These are phyloP conservation scores for Aphanomyces euteiches DNA, from an alignment of 352 stramenopile genomes.

Conservation along the genomic window DNA sequence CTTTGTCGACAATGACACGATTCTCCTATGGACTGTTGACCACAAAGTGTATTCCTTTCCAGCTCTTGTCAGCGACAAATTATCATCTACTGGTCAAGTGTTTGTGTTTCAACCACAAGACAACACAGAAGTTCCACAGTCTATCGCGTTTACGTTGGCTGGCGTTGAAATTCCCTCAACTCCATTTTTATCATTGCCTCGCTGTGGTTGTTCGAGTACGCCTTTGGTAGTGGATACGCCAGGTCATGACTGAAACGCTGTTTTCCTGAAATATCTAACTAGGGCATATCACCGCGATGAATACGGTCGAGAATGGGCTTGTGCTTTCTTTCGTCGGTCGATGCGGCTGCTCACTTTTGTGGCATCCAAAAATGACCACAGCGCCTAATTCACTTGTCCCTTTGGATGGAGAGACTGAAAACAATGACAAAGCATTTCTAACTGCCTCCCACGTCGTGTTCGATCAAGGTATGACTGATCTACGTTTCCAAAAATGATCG, in stretches of 20 bases:
- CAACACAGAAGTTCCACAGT: conserved; percentile 7
- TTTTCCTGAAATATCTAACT: not conserved
- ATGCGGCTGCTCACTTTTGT: conserved; percentile 11
- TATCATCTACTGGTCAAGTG: conserved; percentile 47
- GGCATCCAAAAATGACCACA: not conserved
- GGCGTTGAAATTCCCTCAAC: conserved; percentile 34
- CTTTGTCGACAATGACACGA: conserved; percentile 59
- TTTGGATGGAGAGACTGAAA: not conserved
- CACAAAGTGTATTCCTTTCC: conserved; percentile 64
- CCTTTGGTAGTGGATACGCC: conserved; percentile 11
- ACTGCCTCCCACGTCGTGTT: not conserved
- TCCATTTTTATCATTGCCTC: conserved; percentile 80
- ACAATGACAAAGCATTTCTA: not conserved
- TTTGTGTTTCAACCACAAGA: conserved; percentile 47
- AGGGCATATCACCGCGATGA: not conserved
- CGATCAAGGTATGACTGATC: not conserved
- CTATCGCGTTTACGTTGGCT: conserved; percentile 29
- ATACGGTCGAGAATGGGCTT: not conserved
- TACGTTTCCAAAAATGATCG: no score
- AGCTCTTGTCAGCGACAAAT: not conserved
- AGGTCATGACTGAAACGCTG: not conserved
- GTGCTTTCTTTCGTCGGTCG: conserved; percentile 15
- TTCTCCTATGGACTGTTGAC: conserved; percentile 68
- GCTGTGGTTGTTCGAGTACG: conserved; percentile 59
- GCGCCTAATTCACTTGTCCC: not conserved